Base-by-base conservation (phyloP, 768 basidiomycete genomes). In the Myochromella boudieri region DNA sequence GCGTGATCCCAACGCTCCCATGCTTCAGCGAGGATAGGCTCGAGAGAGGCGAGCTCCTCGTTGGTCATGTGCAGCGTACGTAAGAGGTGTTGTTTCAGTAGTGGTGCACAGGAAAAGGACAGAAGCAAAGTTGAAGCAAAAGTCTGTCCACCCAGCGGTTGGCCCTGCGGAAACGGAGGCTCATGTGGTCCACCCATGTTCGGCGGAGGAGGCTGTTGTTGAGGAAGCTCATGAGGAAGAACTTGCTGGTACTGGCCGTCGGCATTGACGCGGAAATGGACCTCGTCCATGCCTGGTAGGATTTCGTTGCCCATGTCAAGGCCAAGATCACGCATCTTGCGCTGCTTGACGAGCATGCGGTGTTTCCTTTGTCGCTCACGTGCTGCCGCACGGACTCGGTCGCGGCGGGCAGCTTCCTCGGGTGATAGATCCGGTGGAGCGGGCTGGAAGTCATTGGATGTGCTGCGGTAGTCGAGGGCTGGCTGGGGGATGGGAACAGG, bases 1-100 rank as follows among this genome's bases (percentile, higher is more conserved):
- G 85, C 84, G 54, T 82, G 80, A 57, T 91, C 84, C 90, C 90
- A 92, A 31, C 86, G 84, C 48, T 92, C 90, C 78, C 87, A 92
- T 14, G 88, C 88, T 36, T 86, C 83, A 4, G 90, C 88, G 37
- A 92, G 84, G 55, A 89, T 71, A 21, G 87, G 85, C 59, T 91
- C 86, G 40, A 92, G 68, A 8, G 85, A 81, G 2, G 81, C 82
- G 14, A 92, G 75, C 57, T 92, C 90, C 42, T 91, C 88, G 65
- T 80, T 81, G 22, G 85, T 81, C 80, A 91, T 84, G 52, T 78
- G 76, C 38, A 92, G 69, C 4, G 79, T 81, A 39, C 86, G 80
- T 25, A 91, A 64, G 22, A 91, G 70, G 55, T 91, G 86, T 46
- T 82, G 80, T 67, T 89, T 92, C 52, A 91, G 68, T 44, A 84